Base-by-base conservation (phyloP, 345 rosid genomes). In the Ceriops zippeliana region DNA sequence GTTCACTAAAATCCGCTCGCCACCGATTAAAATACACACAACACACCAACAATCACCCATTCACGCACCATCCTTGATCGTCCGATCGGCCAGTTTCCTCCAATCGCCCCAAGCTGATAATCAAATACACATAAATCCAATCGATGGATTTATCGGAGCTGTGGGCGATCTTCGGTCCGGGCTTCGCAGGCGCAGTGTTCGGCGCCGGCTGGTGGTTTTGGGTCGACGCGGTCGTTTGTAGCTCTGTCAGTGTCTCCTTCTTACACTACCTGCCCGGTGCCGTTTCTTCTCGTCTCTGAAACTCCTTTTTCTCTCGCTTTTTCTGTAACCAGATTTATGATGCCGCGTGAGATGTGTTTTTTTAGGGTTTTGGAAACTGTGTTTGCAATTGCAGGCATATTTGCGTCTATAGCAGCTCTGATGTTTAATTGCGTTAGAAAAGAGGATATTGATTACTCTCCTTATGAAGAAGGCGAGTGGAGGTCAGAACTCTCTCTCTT, bases 171-270 rank as follows among this genome's bases (percentile, higher is more conserved):
- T 88, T 93, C 80, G 93, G 93, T 17, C 93, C 96, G 15, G 96
- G 96, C 1, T 80, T 91, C 63, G 87, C 98, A 34, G 98, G 98
- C 35, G 90, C 96, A 0, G 86, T 89, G 1, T 93, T 93, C 81
- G 98, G 98, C 22, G 81, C 96, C 49, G 97, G 98, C 3, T 93
- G 98, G 98, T 93, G 98, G 98, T 89, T 93, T 52, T 93, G 98
- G 98, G 75, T 91, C 58, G 98, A 93, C 73, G 97, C 97, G 75
- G 96, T 93, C 61, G 93, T 93, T 19, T 93, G 98, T 72, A 86
- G 91, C 75, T 87, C 96, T 68, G 87, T 78, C 73, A 76, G 64
- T 60, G 90, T 93, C 62, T 78, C 96, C 31, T 91, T 93, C 84
- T 53, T 93, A 37, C 93, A 93, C 78, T 93, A 89, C 82, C 91